These are phyloP conservation scores for Ochetophila trinervis DNA, from an alignment of 306 rosid species.

Conservation along the genomic window DNA sequence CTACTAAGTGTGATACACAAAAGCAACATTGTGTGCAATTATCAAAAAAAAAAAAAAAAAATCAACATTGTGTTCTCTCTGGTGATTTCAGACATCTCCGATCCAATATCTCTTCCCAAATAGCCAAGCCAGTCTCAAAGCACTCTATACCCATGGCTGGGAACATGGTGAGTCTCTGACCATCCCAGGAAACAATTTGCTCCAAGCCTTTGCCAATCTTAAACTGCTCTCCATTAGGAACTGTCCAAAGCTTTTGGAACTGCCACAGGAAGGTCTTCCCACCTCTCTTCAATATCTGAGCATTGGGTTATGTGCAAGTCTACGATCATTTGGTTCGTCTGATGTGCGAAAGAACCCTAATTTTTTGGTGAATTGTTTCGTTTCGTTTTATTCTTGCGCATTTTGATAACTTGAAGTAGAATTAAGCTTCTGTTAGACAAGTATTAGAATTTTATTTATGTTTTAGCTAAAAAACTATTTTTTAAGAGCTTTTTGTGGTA, in stretches of 20 bases:
- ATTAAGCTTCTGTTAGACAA: too few species aligned
- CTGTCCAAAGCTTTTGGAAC: conserved; percentile 22
- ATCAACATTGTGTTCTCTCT: conserved; percentile 2
- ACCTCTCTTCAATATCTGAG: conserved; percentile 9
- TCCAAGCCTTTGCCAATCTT: conserved; percentile 3
- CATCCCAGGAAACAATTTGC: background rate
- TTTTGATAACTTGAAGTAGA: too few species aligned
- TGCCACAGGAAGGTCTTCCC: conserved; percentile 16
- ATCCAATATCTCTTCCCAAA: conserved; percentile 6
- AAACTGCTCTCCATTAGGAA: conserved; percentile 13
- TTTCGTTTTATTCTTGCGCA: too few species aligned
- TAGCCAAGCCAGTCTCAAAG: conserved; percentile 8
- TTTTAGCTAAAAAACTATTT: too few species aligned
- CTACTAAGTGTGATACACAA: conserved; percentile 8
- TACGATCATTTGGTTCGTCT: conserved; percentile 7
- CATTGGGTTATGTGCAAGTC: conserved; percentile 7
- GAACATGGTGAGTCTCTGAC: background rate
- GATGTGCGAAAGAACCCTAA: background rate
- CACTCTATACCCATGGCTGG: conserved; percentile 6
- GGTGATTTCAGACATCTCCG: conserved; percentile 18
- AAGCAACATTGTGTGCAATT: background rate
- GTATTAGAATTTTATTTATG: too few species aligned
- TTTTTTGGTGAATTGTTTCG: too few species aligned
- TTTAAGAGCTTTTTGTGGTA: too few species aligned
- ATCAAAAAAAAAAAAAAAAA: conserved; percentile 11